Conservation (phyloP, 2,329 filamentous ascomycete genomes). For the Cryphonectria radicalis region DNA sequence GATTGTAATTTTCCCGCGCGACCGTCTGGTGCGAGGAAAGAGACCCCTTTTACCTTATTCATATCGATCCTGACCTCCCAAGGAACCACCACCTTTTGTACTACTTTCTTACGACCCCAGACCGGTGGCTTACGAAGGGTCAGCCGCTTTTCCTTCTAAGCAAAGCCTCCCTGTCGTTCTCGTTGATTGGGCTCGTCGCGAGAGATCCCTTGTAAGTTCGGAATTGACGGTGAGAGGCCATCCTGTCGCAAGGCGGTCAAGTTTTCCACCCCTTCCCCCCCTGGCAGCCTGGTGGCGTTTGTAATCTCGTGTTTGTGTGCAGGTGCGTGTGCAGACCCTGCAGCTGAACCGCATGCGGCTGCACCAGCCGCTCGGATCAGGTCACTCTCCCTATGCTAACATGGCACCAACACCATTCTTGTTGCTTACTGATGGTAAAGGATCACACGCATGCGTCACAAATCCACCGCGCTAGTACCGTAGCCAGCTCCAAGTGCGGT, state of each 20-base stretch:
- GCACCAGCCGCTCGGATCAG: background rate
- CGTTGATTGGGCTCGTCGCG: background rate
- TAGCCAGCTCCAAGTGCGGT: background rate
- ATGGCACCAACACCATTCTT: background rate
- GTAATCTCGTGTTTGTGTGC: background rate
- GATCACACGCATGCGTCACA: background rate
- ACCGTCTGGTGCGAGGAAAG: background rate
- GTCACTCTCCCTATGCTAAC: background rate
- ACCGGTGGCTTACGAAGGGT: background rate
- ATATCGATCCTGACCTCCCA: background rate
- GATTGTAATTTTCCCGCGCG: background rate
- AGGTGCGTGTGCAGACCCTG: background rate
- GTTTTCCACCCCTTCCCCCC: background rate
- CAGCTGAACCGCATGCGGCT: constrained; percentile 8
- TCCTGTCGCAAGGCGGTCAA: background rate
- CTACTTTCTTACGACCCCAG: constrained; percentile 3
- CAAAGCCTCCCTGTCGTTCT: constrained; percentile 3
- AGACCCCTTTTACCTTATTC: background rate
- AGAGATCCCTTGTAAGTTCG: background rate
- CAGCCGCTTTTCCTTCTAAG: background rate
- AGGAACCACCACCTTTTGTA: background rate
- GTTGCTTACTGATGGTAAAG: constrained; percentile 1
- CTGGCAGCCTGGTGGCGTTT: background rate
- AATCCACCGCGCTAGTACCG: background rate
- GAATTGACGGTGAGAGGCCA: background rate